Evolutionary conservation across 768 basidiomycete genomes (phyloP).

Genomic region (Termitomyces sp.): DNA sequence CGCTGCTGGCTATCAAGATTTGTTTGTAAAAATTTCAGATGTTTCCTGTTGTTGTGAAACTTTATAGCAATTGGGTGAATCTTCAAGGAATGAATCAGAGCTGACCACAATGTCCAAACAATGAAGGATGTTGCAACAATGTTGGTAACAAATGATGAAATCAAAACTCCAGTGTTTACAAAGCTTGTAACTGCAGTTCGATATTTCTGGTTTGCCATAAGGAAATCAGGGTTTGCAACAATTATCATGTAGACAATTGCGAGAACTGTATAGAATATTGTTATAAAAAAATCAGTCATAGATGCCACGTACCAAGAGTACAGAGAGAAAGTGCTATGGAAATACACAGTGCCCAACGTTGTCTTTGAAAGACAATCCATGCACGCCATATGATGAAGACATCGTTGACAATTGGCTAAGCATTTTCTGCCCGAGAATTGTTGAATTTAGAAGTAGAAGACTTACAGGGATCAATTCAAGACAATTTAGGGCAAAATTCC

Average conservation of each 20-base stretch:
- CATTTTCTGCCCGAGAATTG: too few species aligned
- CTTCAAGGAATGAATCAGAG: not conserved
- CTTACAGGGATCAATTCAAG: too few species aligned
- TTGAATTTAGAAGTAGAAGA: too few species aligned
- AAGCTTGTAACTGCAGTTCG: not conserved
- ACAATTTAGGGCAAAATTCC: too few species aligned
- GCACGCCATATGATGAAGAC: too few species aligned
- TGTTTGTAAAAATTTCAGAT: not conserved
- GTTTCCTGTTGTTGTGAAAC: not conserved
- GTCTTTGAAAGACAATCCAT: too few species aligned
- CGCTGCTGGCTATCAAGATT: not conserved
- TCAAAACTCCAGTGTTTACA: not conserved
- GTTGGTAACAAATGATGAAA: not conserved
- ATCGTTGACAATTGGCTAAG: too few species aligned
- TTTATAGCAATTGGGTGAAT: not conserved
- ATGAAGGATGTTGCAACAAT: not conserved
- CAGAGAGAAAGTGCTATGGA: too few species aligned
- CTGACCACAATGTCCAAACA: not conserved
- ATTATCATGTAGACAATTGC: not conserved
- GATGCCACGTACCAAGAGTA: too few species aligned
- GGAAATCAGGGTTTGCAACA: not conserved
- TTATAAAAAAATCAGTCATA: too few species aligned
- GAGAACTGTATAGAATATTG: not conserved
- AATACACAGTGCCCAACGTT: too few species aligned
- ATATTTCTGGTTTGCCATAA: not conserved